Base-by-base conservation (phyloP, 2,329 filamentous ascomycete species). In the Fusarium sp. region DNA sequence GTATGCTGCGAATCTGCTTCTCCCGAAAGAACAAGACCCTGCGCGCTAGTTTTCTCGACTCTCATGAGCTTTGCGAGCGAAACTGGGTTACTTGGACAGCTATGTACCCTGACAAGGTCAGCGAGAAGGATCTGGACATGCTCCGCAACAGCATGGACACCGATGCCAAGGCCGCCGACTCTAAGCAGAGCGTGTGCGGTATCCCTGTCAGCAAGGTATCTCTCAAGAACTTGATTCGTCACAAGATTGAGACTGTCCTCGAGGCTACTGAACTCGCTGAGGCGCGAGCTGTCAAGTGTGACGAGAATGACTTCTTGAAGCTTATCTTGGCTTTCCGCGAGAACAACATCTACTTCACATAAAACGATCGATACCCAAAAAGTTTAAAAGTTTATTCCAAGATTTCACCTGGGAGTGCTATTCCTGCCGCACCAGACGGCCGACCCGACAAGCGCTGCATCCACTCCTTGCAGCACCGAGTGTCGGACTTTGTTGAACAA, bases 21-120 rank as follows among this genome's bases (percentile, higher is more conserved):
- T 87, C 86, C 67, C 86, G 96, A 73, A 96, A 97, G 83, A 98
- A 98, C 82, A 94, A 94, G 80, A 97, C 94, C 2, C 83, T 98
- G 57, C 86, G 94, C 41, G 91, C 93, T 8, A 91, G 89, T 66
- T 97, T 94, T 82, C 84, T 97, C 54, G 92, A 92, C 18, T 94
- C 92, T 16, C 91, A 89, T 61, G 93, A 93, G 73, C 91, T 97
- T 3, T 83, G 97, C 22, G 94, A 97, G 81, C 73, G 88, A 70
- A 98, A 98, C 80, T 98, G 97, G 82, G 86, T 93, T 68, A 92
- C 94, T 4, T 98, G 90, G 87, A 97, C 94, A 79, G 92, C 94
- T 40, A 91, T 97, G 80, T 93, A 97, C 76, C 58, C 58, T 9
- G 54, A 59, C 13, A 59, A 60, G 24, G 58, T 60, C 30, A 59